Percentiles rank a stretch among this genome's conserved stretches.
phyloP scores from a whole-genome alignment of 768 basidiomycete genomes.

The Boletus sensibilis region DNA sequence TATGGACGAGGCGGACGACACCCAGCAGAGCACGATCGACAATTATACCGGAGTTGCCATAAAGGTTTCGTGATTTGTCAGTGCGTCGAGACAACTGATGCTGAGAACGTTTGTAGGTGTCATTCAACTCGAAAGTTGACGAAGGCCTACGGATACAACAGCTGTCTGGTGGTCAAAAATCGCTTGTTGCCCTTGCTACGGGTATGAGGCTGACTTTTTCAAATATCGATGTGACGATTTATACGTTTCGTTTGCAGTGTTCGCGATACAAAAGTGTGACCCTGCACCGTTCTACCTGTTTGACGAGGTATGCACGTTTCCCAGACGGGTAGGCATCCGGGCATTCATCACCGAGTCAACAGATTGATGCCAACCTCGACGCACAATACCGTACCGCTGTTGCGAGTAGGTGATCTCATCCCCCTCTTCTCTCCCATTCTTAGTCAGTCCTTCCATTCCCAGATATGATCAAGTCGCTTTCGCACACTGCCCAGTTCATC shows the following conservation, averaged over 20 bases:
- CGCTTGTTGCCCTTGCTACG: slow-evolving; percentile 91
- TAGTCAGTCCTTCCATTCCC: background rate
- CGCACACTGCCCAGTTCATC: slow-evolving; percentile 90
- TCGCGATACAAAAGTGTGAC: slow-evolving; percentile 98
- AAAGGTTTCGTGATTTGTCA: slow-evolving; percentile 50
- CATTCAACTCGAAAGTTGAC: slow-evolving; percentile 98
- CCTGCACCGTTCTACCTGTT: slow-evolving; percentile 99
- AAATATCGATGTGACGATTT: background rate
- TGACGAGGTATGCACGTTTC: slow-evolving; percentile 65
- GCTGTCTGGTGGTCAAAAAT: slow-evolving; percentile 96
- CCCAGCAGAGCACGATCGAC: slow-evolving; percentile 75
- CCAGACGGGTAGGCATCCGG: background rate
- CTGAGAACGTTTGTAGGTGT: slow-evolving; percentile 57
- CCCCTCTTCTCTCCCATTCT: slow-evolving; percentile 37
- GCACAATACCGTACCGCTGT: slow-evolving; percentile 98
- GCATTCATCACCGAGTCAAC: background rate
- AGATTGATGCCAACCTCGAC: slow-evolving; percentile 97
- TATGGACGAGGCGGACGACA: slow-evolving; percentile 71
- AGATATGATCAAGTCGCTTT: slow-evolving; percentile 88
- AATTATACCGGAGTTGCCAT: slow-evolving; percentile 98
- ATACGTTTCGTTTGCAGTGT: slow-evolving; percentile 53
- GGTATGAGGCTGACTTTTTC: slow-evolving; percentile 43
- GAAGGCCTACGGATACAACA: slow-evolving; percentile 97
- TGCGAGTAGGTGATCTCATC: slow-evolving; percentile 57
- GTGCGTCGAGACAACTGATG: background rate